Evolutionary conservation across 768 basidiomycete genomes (phyloP), one percentile per base, ranked within the genome.

Genomic region (Suillus brevipes): DNA sequence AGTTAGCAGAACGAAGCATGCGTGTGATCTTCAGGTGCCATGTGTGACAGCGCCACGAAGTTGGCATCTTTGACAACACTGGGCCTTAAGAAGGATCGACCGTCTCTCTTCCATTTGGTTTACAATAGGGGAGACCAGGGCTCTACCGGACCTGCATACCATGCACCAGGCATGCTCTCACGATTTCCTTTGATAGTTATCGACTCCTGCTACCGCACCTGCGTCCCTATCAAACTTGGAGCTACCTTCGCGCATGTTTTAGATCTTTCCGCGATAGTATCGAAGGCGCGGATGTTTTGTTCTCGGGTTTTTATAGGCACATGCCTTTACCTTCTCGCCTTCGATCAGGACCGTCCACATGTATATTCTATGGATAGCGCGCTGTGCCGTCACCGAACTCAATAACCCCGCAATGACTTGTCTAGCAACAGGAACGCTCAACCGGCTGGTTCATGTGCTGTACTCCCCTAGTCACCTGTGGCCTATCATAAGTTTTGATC

Each of bases 351-450:
- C 28, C 18, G 31, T 59, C 18, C 58, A 58, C 23, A 40, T 58
- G 57, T 58, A 58, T 12, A 28, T 9, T 28, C 12, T 42, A 18
- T 42, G 40, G 40, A 28, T 59, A 42, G 28, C 10, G 6, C 38
- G 42, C 28, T 42, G 25, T 36, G 40, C 42, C 42, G 34, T 42
- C 36, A 43, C 58, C 6, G 18, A 59, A 20, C 18, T 42, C 58
- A 20, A 59, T 23, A 42, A 38, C 23, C 56, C 56, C 37, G 56
- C 37, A 25, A 59, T 18, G 57, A 20, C 40, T 31, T 40, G 18
- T 59, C 40, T 59, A 59, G 58, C 28, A 40, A 59, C 58, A 42
- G 58, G 28, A 38, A 42, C 40, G 25, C 38, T 18, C 16, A 40
- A 31, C 25, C 40, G 53, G 25, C 10, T 59, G 40, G 23, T 18